Base-by-base conservation (phyloP, 768 basidiomycete genomes). In the Butyriboletus loyo region DNA sequence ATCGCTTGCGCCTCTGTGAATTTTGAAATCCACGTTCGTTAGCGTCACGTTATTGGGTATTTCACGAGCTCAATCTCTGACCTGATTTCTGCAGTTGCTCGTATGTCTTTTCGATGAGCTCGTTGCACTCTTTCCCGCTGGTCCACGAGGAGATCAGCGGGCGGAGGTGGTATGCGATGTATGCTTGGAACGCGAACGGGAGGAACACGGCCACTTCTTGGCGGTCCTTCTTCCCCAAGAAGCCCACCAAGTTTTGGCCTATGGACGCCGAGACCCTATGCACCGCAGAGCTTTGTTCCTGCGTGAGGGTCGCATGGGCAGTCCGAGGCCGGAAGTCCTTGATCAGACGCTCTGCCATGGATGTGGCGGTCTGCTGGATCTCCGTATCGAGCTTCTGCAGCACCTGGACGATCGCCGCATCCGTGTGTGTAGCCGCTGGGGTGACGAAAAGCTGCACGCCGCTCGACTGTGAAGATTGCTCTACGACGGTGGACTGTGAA, bases 301-400 rank as follows among this genome's bases (percentile, higher is more conserved):
- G 25, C 11, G 40, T 35, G n/a, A 17, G 4, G 15, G 15, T 17
- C 22, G 40, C 5, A 24, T n/a, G n/a, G n/a, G n/a, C n/a, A n/a
- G 22, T 1, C n/a, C 22, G 40, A 31, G 24, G 19, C 11, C 22
- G 36, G 36, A 44, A 36, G n/a, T n/a, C 28, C 22, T 40, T n/a
- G 37, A 37, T 6, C 0, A 58, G 19, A 6, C 4, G 9, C 11
- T 58, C 55, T 0, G 55, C 57, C 30, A 58, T 59, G 7, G 47
- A 11, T 2, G 41, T 44, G 4, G 56, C 37, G 24, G 14, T 47
- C 28, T 50, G 46, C 13, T 58, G 56, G 15, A 58, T 37, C 49
- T 58, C 56, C 11, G 49, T 38, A 25, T 58, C 58, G 24, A 59
- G 56, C 28, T 50, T 53, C 38, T 38, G 52, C 24, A 58, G 28